These are phyloP conservation scores for Yarrowia sp. DNA, from an alignment of 805 yeast species.

Conservation along the genomic window DNA sequence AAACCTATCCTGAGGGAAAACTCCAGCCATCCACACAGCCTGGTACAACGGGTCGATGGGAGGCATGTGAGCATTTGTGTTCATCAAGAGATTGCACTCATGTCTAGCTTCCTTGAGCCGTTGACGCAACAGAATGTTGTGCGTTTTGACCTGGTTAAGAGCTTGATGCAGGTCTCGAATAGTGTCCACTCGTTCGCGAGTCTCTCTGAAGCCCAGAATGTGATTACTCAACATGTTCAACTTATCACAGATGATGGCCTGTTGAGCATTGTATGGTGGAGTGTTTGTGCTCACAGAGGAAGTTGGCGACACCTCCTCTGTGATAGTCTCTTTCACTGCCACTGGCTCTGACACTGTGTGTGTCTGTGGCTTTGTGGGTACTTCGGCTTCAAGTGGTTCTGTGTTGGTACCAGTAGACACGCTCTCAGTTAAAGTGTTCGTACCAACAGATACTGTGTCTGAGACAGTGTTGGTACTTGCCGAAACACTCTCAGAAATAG, in stretches of 20 bases:
- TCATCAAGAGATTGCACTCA: neutral
- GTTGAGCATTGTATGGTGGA: neutral
- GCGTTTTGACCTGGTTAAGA: neutral
- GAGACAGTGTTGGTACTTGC: neutral
- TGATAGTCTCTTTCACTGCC: no score
- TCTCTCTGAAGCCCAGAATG: neutral
- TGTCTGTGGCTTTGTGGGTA: no score
- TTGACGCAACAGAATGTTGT: neutral
- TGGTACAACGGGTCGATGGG: neutral
- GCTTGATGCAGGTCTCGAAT: neutral
- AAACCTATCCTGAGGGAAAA: neutral
- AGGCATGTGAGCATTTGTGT: neutral
- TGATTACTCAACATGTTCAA: neutral
- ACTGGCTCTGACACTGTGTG: no score
- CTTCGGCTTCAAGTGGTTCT: neutral
- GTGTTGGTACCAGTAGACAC: neutral
- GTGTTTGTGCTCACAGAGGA: neutral
- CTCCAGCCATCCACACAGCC: conserved; percentile 5
- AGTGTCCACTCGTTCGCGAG: neutral
- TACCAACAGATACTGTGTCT: neutral
- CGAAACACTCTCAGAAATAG: neutral
- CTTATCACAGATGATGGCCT: neutral
- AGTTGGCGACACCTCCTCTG: neutral
- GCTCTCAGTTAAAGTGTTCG: neutral
- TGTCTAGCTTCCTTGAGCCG: neutral